Evolutionary conservation across 805 yeast genomes (phyloP), one percentile per base, ranked within the genome.

Genomic region (Ogataea glucozyma): DNA sequence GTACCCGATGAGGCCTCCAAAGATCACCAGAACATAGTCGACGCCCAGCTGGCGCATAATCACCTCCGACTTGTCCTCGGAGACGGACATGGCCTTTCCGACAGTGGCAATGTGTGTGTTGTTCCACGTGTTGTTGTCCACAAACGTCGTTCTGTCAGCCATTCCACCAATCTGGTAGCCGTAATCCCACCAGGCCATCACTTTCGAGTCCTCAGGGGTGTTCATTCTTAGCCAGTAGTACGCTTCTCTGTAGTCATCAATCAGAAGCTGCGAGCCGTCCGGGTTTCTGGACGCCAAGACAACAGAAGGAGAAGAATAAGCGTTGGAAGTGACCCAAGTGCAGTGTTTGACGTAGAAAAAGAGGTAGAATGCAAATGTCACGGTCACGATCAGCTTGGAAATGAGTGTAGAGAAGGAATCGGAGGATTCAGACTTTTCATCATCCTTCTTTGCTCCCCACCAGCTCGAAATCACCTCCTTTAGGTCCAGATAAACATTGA

Each of bases 111-210:
- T 95, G 65, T 93, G 99, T 3, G 99, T 93, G 72, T 93, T 93
- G 66, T 93, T 93, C 99, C 99, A 93, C 9, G 99, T 93, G 70
- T 93, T 93, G 77, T 93, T 93, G 67, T 93, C 99, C 29, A 95
- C 99, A 55, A 93, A 75, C 5, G 99, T 93, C 51, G 98, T 91
- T 62, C 99, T 81, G 69, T 93, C 99, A 34, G 99, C 99, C 98
- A 93, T 93, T 50, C 99, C 99, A 57, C 99, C 99, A 59, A 93
- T 93, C 72, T 93, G 99, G 68, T 93, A 93, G 42, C 99, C 99
- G 62, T 95, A 95, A 72, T 95, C 99, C 99, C 99, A 93, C 99
- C 99, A 93, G 9, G 97, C 84, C 85, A 95, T 88, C 48, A 93
- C 85, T 66, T 87, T 90, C 26, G 97, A 86, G 63, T 93, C 98